Evolutionary conservation across 2,329 filamentous ascomycete species (phyloP).

Genomic region (Arthrobotrys conoides): DNA sequence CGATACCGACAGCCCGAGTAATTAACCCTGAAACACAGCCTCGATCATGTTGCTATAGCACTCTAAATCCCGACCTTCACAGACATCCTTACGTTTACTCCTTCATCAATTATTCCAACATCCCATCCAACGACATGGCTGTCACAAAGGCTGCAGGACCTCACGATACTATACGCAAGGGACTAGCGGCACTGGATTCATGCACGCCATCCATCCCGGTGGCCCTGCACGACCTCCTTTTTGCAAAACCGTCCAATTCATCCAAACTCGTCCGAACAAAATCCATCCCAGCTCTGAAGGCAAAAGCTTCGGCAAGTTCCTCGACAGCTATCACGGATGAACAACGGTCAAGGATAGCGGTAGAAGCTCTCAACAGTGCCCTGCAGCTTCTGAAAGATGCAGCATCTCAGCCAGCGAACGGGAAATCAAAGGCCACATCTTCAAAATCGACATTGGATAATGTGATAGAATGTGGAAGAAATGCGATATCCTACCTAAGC

Average conservation of each 20-base stretch:
- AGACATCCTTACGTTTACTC: constrained; percentile 14
- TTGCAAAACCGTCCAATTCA: constrained; percentile 19
- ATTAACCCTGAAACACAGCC: constrained; percentile 25
- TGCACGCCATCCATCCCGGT: constrained; percentile 40
- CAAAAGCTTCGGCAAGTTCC: constrained; percentile 25
- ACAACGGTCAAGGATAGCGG: constrained; percentile 54
- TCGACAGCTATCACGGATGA: constrained; percentile 48
- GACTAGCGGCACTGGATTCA: constrained; percentile 46
- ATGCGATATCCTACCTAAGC: constrained; percentile 45
- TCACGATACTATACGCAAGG: constrained; percentile 54
- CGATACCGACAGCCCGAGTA: background rate
- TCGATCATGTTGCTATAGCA: constrained; percentile 41
- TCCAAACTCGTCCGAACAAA: constrained; percentile 49
- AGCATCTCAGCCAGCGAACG: constrained; percentile 14
- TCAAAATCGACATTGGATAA: constrained; percentile 46
- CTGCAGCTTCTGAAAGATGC: constrained; percentile 54
- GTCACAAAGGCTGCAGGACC: constrained; percentile 50
- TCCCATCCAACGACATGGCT: constrained; percentile 32
- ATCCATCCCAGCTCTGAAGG: constrained; percentile 38
- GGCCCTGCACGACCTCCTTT: constrained; percentile 55
- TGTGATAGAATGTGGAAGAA: constrained; percentile 54
- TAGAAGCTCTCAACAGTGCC: constrained; percentile 46
- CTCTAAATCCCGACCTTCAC: constrained; percentile 1
- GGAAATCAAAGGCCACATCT: constrained; percentile 34
- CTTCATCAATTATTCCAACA: constrained; percentile 15